Conservation (phyloP, 805 yeast genomes). For the Debaryomyces hansenii region DNA sequence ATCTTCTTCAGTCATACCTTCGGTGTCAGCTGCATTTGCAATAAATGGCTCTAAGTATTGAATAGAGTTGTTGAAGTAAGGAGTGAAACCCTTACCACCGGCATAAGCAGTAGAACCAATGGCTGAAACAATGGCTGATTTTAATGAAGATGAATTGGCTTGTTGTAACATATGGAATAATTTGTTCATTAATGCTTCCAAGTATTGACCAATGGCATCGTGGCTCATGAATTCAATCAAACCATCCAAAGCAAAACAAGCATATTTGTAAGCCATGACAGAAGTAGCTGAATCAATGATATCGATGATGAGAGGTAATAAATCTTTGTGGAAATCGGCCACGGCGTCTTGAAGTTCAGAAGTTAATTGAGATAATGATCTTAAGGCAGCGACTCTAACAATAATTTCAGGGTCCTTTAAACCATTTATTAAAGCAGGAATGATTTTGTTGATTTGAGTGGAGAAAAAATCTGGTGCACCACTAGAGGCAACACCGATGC, state of each 20-base stretch:
- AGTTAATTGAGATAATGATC: constrained; percentile 75
- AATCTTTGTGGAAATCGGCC: constrained; percentile 78
- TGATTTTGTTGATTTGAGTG: constrained; percentile 68
- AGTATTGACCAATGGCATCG: constrained; percentile 76
- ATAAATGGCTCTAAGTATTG: constrained; percentile 81
- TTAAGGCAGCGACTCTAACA: constrained; percentile 85
- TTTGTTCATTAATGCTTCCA: constrained; percentile 88
- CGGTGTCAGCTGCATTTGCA: constrained; percentile 62
- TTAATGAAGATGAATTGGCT: constrained; percentile 72
- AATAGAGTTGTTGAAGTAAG: constrained; percentile 82
- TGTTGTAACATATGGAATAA: constrained; percentile 78
- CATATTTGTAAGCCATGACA: constrained; percentile 82
- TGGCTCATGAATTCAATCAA: constrained; percentile 87
- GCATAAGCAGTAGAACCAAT: constrained; percentile 97
- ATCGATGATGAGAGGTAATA: constrained; percentile 82
- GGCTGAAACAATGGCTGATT: constrained; percentile 85
- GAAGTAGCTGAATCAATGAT: constrained; percentile 86
- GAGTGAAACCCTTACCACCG: constrained; percentile 82
- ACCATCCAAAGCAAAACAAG: constrained; percentile 89
- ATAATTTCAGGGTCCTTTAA: constrained; percentile 70
- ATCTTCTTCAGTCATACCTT: constrained; percentile 84
- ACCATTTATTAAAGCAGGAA: constrained; percentile 73
- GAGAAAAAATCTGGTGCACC: constrained; percentile 95
- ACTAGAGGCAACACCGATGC: constrained; percentile 78
- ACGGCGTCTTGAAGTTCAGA: constrained; percentile 81